phyloP scores from a whole-genome alignment of 164 flowering plant species.

The Vitis rotundifolia region DNA sequence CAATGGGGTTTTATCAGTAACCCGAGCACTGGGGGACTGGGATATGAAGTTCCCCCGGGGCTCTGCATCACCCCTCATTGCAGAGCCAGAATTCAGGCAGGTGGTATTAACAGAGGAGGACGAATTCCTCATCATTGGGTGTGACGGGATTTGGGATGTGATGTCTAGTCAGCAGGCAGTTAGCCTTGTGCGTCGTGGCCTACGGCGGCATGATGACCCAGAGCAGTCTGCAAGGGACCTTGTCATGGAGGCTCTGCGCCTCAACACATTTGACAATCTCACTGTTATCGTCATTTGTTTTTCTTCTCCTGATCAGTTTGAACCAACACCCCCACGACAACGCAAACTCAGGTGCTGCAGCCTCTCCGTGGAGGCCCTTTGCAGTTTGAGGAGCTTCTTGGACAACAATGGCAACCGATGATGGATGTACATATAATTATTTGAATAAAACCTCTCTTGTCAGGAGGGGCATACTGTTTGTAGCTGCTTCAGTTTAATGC shows the following conservation, averaged over 20 bases:
- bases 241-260: slow-evolving; percentile 63
- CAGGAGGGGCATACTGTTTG: slow-evolving; percentile 9
- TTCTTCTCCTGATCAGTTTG: slow-evolving; percentile 34
- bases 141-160: slow-evolving; percentile 95
- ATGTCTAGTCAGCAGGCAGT: slow-evolving; percentile 89
- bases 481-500: slow-evolving; percentile 27
- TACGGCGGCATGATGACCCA: slow-evolving; percentile 71
- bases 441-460: neutral
- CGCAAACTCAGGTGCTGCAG: slow-evolving; percentile 50
- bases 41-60: slow-evolving; percentile 74
- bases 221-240: slow-evolving; percentile 75
- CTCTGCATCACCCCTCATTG: slow-evolving; percentile 71
- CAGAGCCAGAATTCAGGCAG: slow-evolving; percentile 74
- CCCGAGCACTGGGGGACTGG: slow-evolving; percentile 92
- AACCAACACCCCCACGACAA: slow-evolving; percentile 30
- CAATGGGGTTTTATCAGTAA: slow-evolving; percentile 72
- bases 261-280: slow-evolving; percentile 67
- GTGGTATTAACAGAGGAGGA: slow-evolving; percentile 69
- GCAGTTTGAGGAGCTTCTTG: slow-evolving; percentile 55
- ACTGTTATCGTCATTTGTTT: slow-evolving; percentile 81
- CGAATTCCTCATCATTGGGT: slow-evolving; percentile 83
- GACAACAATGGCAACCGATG: slow-evolving; percentile 29
- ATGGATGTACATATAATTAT: slow-evolving; percentile 2
- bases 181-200: slow-evolving; percentile 62
- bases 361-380: slow-evolving; percentile 66